Conservation (phyloP, 2,329 filamentous ascomycete species). For the Pestalotiopsis sp. region DNA sequence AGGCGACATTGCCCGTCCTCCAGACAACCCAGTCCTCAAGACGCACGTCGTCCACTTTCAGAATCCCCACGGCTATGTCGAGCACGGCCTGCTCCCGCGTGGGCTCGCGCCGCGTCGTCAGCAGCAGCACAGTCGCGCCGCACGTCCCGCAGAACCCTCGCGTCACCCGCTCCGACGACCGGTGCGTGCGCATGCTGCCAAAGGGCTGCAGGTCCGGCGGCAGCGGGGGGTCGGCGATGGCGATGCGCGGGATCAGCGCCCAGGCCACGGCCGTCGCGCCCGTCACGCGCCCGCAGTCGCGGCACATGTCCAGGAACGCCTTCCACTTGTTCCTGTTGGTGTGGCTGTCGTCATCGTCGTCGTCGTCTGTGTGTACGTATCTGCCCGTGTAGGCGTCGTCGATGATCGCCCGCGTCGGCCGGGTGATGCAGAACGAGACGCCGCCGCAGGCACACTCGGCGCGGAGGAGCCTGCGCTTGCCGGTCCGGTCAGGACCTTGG, state of each 20-base stretch:
- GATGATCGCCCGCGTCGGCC: slow-evolving; percentile 34
- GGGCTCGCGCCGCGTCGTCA: slow-evolving; percentile 26
- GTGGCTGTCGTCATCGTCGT: background rate
- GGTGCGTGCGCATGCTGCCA: slow-evolving; percentile 43
- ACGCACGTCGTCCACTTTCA: slow-evolving; percentile 43
- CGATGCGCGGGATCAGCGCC: slow-evolving; percentile 40
- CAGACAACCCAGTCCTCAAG: slow-evolving; percentile 49
- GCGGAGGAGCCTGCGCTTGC: too few relatives aligned
- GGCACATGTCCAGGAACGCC: slow-evolving; percentile 42
- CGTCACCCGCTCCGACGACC: slow-evolving; percentile 34
- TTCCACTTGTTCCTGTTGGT: slow-evolving; percentile 42
- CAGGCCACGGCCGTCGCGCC: slow-evolving; percentile 44
- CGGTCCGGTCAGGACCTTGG: too few relatives aligned
- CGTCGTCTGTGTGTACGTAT: slow-evolving; percentile 25
- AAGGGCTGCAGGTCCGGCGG: slow-evolving; percentile 34
- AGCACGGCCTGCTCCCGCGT: slow-evolving; percentile 35
- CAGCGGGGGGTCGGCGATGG: slow-evolving; percentile 36
- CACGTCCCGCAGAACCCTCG: slow-evolving; percentile 48
- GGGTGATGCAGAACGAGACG: slow-evolving; percentile 44
- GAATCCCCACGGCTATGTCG: slow-evolving; percentile 43
- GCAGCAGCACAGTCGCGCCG: slow-evolving; percentile 45
- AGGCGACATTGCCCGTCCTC: slow-evolving; percentile 39
- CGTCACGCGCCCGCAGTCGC: slow-evolving; percentile 44
- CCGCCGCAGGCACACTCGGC: slow-evolving; percentile 49
- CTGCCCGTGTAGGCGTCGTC: slow-evolving; percentile 29